phyloP scores from a whole-genome alignment of 352 stramenopile species.

The Blastocystis sp. region DNA sequence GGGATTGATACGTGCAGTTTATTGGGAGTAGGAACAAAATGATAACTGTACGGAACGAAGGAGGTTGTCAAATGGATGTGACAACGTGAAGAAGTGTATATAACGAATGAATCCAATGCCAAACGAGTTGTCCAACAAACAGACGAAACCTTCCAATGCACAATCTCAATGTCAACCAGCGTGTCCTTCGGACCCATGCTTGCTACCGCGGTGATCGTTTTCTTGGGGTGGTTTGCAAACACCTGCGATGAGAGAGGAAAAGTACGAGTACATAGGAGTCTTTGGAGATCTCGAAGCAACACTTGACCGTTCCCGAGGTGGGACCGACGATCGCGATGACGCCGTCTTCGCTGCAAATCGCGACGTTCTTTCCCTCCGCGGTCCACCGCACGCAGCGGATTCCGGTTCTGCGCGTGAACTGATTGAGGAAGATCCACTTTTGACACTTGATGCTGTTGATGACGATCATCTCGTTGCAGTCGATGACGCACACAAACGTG shows the following conservation, averaged over 20 bases:
- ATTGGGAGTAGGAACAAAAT: too few species aligned
- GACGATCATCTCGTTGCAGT: slow-evolving; percentile 15
- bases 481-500: background rate
- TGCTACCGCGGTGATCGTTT: background rate
- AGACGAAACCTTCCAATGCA: background rate
- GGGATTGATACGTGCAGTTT: background rate
- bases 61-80: background rate
- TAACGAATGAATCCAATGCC: too few species aligned
- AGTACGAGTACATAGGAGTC: background rate
- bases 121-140: slow-evolving; percentile 47
- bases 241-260: background rate
- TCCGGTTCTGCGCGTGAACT: background rate
- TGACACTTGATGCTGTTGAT: background rate
- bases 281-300: background rate
- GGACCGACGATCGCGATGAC: background rate
- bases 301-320: background rate
- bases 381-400: background rate
- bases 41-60: background rate
- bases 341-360: background rate
- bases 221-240: background rate
- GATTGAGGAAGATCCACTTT: background rate
- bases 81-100: too few species aligned
- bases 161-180: background rate
- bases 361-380: background rate
- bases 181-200: background rate